Evolutionary conservation across 495 filamentous ascomycete genomes (phyloP).

Genomic region (Usnea hakonensis): DNA sequence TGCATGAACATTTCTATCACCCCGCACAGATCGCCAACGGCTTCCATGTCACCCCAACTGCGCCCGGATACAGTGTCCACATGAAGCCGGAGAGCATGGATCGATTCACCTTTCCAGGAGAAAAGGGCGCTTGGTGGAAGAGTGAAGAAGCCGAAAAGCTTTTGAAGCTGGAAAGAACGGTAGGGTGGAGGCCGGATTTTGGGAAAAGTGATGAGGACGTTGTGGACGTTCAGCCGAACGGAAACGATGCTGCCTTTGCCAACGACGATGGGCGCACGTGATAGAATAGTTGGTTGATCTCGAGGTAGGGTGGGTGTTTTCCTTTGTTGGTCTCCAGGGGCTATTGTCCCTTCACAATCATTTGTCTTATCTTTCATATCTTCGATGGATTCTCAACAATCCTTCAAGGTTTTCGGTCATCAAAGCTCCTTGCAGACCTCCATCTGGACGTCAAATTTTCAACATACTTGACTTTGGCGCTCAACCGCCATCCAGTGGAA

Average conservation of each 20-base stretch:
- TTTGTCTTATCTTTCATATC: no score
- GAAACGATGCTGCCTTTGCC: neutral
- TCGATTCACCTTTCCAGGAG: neutral
- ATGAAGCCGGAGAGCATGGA: neutral
- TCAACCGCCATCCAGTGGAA: no score
- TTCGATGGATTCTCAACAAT: no score
- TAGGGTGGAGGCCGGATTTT: neutral
- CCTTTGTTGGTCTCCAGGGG: no score
- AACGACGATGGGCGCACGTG: constrained; percentile 3
- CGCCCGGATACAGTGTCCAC: neutral
- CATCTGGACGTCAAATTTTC: no score
- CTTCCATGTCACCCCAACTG: constrained; percentile 74
- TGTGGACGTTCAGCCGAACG: constrained; percentile 2
- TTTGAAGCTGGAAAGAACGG: neutral
- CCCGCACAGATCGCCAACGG: constrained; percentile 74
- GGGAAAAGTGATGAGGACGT: neutral
- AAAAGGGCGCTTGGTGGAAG: neutral
- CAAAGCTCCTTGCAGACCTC: no score
- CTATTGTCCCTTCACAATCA: no score
- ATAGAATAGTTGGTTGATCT: neutral
- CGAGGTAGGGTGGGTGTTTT: neutral
- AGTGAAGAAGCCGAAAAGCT: neutral
- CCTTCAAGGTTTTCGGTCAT: no score
- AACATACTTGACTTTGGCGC: no score
- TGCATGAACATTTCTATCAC: constrained; percentile 89